phyloP scores from a whole-genome alignment of 2,329 filamentous ascomycete genomes.

The Scedosporium aurantiacum region DNA sequence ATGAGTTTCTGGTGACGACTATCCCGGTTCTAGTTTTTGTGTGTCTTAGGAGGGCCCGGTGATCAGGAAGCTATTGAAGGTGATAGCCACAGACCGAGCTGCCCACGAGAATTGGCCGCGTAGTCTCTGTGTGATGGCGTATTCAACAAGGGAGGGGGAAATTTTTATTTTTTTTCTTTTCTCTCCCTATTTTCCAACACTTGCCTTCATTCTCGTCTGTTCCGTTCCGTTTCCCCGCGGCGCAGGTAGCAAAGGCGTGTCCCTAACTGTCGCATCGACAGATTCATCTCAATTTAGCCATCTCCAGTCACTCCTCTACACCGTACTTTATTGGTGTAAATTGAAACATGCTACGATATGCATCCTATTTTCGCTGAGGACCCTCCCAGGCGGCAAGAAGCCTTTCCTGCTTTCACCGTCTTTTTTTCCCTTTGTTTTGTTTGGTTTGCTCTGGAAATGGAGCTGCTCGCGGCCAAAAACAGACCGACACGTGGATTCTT shows the following conservation, averaged over 20 bases:
- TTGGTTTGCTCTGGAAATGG: not conserved
- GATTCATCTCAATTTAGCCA: conserved; percentile 5
- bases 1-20: not conserved
- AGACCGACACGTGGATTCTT: not conserved
- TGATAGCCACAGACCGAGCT: no score
- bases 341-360: not conserved
- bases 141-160: no score
- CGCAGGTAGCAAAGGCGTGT: not conserved
- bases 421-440: not conserved
- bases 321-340: not conserved
- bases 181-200: no score
- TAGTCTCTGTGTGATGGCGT: not conserved
- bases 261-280: conserved; percentile 1
- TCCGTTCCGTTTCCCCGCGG: not conserved
- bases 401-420: not conserved
- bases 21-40: not conserved
- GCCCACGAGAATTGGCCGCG: not conserved
- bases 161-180: no score
- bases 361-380: no score
- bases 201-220: not conserved
- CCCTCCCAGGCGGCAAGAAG: no score
- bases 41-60: not conserved
- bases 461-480: not conserved
- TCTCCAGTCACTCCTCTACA: not conserved
- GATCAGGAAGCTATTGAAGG: not conserved